Percentiles rank a stretch among this genome's conserved stretches.
These are phyloP conservation scores for Diaporthe sp. DNA, from an alignment of 2,329 filamentous ascomycete genomes.

Conservation along the genomic window DNA sequence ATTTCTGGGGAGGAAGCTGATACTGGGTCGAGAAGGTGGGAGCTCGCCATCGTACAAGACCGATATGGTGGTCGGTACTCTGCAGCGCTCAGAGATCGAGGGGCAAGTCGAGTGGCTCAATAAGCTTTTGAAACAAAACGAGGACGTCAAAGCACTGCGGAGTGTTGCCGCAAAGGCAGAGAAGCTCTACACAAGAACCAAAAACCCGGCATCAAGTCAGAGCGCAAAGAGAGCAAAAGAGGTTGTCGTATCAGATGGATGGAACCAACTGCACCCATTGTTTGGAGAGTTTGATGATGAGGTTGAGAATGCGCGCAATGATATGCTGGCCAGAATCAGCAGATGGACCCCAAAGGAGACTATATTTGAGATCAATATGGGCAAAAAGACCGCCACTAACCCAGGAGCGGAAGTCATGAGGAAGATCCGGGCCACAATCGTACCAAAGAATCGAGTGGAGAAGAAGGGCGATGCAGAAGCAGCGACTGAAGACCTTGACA, in stretches of 20 bases:
- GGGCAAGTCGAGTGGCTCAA: slow-evolving; percentile 85
- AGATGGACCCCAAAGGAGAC: slow-evolving; percentile 92
- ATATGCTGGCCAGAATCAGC: slow-evolving; percentile 90
- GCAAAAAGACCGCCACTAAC: slow-evolving; percentile 71
- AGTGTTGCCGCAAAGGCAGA: slow-evolving; percentile 88
- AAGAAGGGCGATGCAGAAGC: slow-evolving; percentile 52
- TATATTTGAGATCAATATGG: slow-evolving; percentile 92
- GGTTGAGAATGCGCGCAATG: slow-evolving; percentile 79
- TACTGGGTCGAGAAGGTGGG: slow-evolving; percentile 76
- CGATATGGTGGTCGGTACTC: slow-evolving; percentile 85
- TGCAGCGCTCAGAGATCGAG: slow-evolving; percentile 81
- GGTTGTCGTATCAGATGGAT: slow-evolving; percentile 77
- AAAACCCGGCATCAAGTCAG: slow-evolving; percentile 89
- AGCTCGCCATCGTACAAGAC: slow-evolving; percentile 79
- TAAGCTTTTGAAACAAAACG: slow-evolving; percentile 81
- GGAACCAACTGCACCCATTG: slow-evolving; percentile 82
- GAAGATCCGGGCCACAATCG: slow-evolving; percentile 77
- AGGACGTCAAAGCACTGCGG: slow-evolving; percentile 79
- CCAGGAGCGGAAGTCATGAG: slow-evolving; percentile 84
- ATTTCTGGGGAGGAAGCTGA: slow-evolving; percentile 87
- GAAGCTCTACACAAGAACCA: slow-evolving; percentile 90
- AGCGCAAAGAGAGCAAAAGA: slow-evolving; percentile 91
- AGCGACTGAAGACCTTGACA: slow-evolving; percentile 50
- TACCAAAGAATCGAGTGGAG: slow-evolving; percentile 65
- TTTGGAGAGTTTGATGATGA: slow-evolving; percentile 79